Evolutionary conservation across 2,329 filamentous ascomycete species (phyloP).

Genomic region (Alternaria dauci): DNA sequence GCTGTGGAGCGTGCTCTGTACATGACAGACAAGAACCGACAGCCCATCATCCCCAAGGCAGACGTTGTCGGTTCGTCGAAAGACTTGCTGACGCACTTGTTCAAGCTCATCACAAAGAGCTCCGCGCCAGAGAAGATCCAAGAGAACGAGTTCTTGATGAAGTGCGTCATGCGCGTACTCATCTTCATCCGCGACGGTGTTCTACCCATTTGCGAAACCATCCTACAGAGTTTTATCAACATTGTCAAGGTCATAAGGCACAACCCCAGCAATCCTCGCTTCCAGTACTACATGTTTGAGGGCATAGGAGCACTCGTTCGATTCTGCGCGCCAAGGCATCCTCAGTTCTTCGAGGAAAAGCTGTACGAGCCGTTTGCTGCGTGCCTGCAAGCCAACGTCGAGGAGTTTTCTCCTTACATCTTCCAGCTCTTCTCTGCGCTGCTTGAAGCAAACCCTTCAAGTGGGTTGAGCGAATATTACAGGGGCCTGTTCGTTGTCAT

Average conservation of each 20-base stretch:
- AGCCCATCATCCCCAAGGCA: slow-evolving; percentile 79
- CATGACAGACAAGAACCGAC: slow-evolving; percentile 76
- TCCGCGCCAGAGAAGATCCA: slow-evolving; percentile 89
- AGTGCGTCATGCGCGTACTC: slow-evolving; percentile 96
- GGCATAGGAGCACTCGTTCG: slow-evolving; percentile 88
- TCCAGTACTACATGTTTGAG: slow-evolving; percentile 99
- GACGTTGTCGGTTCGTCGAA: slow-evolving; percentile 84
- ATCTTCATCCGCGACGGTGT: slow-evolving; percentile 91
- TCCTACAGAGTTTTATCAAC: slow-evolving; percentile 83
- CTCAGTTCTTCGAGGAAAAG: slow-evolving; percentile 77
- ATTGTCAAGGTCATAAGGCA: slow-evolving; percentile 92
- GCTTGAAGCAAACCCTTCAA: slow-evolving; percentile 82
- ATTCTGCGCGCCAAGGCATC: slow-evolving; percentile 73
- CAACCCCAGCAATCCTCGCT: slow-evolving; percentile 96
- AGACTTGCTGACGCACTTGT: slow-evolving; percentile 87
- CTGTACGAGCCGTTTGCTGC: slow-evolving; percentile 85
- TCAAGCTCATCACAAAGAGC: slow-evolving; percentile 88
- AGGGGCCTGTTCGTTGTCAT: slow-evolving; percentile 79
- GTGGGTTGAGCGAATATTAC: slow-evolving; percentile 82
- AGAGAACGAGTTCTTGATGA: slow-evolving; percentile 98
- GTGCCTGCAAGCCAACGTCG: slow-evolving; percentile 82
- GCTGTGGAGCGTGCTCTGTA: slow-evolving; percentile 93
- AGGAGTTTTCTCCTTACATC: slow-evolving; percentile 95
- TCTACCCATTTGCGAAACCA: slow-evolving; percentile 74
- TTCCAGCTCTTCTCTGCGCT: slow-evolving; percentile 95